Evolutionary conservation across 2,329 filamentous ascomycete species (phyloP), one percentile per base, ranked within the genome.

Genomic region (Venturia aucupariae): DNA sequence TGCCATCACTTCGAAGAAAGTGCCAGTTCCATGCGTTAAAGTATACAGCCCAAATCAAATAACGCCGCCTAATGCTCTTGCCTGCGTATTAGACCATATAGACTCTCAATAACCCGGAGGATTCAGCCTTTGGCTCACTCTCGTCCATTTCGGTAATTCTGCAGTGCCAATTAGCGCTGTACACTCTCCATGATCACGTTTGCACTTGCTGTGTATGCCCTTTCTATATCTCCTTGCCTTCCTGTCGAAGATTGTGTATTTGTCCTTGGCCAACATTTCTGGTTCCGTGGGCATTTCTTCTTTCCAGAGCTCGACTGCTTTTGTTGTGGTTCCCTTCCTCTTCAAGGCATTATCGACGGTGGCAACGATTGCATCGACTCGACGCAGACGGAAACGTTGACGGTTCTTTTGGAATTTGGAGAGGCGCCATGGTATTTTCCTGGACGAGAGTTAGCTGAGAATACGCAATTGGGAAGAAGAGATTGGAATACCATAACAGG

Each of bases 381-480:
- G 86, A 68, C 90, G 88, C 68, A 97, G 82, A 59, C 92, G 89
- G 75, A 87, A 82, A 68, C 92, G 86, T 72, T 97, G 92, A 64
- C 92, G 88, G 68, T 86, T 84, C 78, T 97, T 97, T 78, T 96
- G 92, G 75, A 90, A 91, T 69, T 85, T 82, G 66, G 94, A 99
- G 73, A 99, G 86, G 67, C 94, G 88, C 92, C 92, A 99, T 70
- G 94, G 94, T 71, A 89, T 92, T 86, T 99, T 99, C 94, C 90
- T 86, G 71, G 42, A 60, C 48, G 38, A 65, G 55, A 64, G 68
- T 70, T 65, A 68, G 66, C 63, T 60, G 7, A 22, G 38, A 24
- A 8, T 22, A 22, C 17, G 35, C 19, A 39, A 48, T 35, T 42
- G 60, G 41, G n/a, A 38, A 19, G 22, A 46, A 35, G 61, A 42